Percentiles rank a stretch among this genome's conserved stretches.
These are phyloP conservation scores for Rhinocladiella similis DNA, from an alignment of 2,329 filamentous ascomycete genomes.

Conservation along the genomic window DNA sequence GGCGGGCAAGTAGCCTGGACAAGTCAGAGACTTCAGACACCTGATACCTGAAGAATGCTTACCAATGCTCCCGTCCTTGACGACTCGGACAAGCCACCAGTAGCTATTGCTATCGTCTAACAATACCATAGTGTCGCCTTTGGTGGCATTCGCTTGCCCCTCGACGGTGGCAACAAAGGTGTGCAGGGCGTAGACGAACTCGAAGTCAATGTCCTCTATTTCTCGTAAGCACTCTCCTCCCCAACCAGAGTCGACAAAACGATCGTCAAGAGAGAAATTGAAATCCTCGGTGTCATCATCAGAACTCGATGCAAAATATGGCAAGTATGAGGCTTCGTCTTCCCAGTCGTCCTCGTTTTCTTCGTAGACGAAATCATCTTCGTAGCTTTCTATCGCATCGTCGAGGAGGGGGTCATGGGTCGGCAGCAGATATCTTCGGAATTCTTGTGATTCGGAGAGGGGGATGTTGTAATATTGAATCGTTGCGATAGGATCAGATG, in stretches of 20 bases:
- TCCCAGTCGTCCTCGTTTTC: constrained; percentile 26
- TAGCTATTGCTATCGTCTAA: constrained; percentile 99
- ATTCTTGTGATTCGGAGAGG: constrained; percentile 23
- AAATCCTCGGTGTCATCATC: constrained; percentile 64
- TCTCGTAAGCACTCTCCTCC: constrained; percentile 82
- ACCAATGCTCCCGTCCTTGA: constrained; percentile 96
- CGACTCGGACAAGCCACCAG: constrained; percentile 97
- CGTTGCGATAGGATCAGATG: background rate
- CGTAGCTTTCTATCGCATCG: constrained; percentile 20
- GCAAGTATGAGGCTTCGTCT: constrained; percentile 38
- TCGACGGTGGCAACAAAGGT: constrained; percentile 98
- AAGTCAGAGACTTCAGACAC: constrained; percentile 26
- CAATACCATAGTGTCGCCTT: constrained; percentile 97
- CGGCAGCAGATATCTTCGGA: constrained; percentile 43
- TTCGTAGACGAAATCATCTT: constrained; percentile 11
- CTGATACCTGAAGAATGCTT: constrained; percentile 30
- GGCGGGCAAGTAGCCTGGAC: constrained; percentile 83
- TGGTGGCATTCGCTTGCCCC: constrained; percentile 95
- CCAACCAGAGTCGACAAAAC: constrained; percentile 72
- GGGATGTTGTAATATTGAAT: constrained; percentile 6
- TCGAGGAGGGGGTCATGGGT: constrained; percentile 43
- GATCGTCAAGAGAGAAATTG: constrained; percentile 57
- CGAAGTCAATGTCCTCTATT: constrained; percentile 98
- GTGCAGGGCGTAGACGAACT: constrained; percentile 97
- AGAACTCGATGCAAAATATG: constrained; percentile 46